Evolutionary conservation across 768 basidiomycete genomes (phyloP), one percentile per base, ranked within the genome.

Genomic region (Lentinula sp.): DNA sequence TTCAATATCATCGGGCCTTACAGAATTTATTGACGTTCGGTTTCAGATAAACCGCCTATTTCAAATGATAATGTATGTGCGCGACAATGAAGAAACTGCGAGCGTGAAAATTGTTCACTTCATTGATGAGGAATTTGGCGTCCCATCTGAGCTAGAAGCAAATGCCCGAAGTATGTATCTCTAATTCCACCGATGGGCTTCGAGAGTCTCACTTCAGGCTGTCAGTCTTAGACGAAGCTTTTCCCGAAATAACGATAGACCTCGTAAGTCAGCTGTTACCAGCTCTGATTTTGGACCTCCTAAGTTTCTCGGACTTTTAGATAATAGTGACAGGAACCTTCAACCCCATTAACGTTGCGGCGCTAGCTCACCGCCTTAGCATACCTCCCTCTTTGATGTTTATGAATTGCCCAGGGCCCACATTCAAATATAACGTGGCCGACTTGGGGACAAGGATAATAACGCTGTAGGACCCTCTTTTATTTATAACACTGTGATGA

Each of bases 61-160:
- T 61, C 79, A 82, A 55, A 85, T 85, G 78, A 75, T 89, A 32
- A 71, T 84, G 11, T 91, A 91, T 64, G 85, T 89, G 2, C 72
- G 75, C 45, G 74, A 77, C 60, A 90, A 88, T 65, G 89, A 91
- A 69, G 84, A 86, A 64, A 91, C 89, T 0, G 80, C 86, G 0
- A 78, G 82, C 64, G 65, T 91, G 59, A 88, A 88, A 71, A 79
- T 91, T 11, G 77, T 89, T 3, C 87, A 89, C 65, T 89, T 88
- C 65, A 76, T 80, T 60, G 79, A 84, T 31, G 75, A 72, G 23
- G 81, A 80, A 34, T 70, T 72, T 13, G 79, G 77, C 0, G 75
- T 85, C 28, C 89, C 89, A 0, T 85, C 85, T 0, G 89, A 91
- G 66, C 71, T 91, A 65, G 88, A 86, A 68, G 86, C 87, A 4